Evolutionary conservation across 2,329 filamentous ascomycete species (phyloP).

Genomic region (Aspergillus texensis): DNA sequence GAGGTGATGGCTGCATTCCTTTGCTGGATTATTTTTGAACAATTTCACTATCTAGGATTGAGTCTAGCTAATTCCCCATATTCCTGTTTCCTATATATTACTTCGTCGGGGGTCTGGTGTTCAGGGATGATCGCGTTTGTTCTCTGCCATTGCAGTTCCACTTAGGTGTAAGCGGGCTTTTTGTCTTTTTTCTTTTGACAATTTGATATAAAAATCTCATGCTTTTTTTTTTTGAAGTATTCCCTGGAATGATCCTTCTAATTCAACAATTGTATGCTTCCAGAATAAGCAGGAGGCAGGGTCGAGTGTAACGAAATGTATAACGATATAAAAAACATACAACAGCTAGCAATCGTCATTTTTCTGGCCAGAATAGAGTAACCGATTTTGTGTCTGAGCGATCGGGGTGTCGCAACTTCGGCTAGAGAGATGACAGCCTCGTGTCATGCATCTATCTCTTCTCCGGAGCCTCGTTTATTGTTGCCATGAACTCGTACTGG

Average conservation of each 20-base stretch:
- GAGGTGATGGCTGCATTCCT: slow-evolving; percentile 11
- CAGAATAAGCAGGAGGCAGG: no score
- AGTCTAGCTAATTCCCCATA: not conserved
- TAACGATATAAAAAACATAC: no score
- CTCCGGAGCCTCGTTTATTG: no score
- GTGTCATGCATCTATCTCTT: no score
- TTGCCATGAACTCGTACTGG: no score
- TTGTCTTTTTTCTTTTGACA: not conserved
- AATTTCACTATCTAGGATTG: not conserved
- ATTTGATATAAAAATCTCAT: not conserved
- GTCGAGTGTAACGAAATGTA: no score
- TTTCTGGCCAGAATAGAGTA: no score
- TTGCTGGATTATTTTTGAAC: not conserved
- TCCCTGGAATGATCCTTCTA: not conserved
- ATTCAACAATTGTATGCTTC: no score
- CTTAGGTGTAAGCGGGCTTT: not conserved
- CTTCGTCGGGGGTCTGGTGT: not conserved
- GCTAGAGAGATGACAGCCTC: no score
- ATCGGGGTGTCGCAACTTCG: no score
- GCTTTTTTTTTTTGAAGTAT: not conserved
- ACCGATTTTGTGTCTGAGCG: no score
- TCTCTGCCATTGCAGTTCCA: not conserved
- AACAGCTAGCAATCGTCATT: no score
- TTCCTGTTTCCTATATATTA: not conserved
- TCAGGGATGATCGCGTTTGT: not conserved